Percentiles rank a stretch among this genome's conserved stretches.
These are phyloP conservation scores for Botryotinia narcissicola DNA, from an alignment of 2,329 filamentous ascomycete species.

Conservation along the genomic window DNA sequence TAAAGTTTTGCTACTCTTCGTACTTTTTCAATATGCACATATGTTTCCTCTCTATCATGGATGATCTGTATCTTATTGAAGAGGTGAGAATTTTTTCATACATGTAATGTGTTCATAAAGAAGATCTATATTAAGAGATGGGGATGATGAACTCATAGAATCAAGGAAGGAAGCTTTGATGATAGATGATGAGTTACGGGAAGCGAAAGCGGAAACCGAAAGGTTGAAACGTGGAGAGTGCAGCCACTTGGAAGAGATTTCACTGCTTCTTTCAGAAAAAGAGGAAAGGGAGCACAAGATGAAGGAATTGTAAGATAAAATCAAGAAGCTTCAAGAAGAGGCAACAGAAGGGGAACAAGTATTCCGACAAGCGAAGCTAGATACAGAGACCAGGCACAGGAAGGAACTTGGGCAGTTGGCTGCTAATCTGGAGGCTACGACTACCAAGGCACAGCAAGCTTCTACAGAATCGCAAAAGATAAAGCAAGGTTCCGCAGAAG, in stretches of 20 bases:
- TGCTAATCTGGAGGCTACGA: neutral
- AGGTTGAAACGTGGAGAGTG: neutral
- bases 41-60: no score
- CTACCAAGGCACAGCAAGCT: neutral
- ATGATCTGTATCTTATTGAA: neutral
- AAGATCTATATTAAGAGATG: neutral
- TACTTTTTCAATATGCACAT: no score
- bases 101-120: accelerated
- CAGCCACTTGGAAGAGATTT: neutral
- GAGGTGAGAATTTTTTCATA: accelerated
- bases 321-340: neutral
- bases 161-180: no score
- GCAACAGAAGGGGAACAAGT: neutral
- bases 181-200: neutral
- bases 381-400: neutral
- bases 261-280: neutral
- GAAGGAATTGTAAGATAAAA: accelerated
- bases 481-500: neutral
- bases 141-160: no score
- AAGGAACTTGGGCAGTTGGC: neutral
- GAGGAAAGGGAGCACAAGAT: neutral
- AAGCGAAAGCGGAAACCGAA: neutral
- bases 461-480: neutral
- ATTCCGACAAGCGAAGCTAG: neutral
- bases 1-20: no score